These are phyloP conservation scores for Rhodosporidiobolus odoratus DNA, from an alignment of 768 basidiomycete species.

Conservation along the genomic window DNA sequence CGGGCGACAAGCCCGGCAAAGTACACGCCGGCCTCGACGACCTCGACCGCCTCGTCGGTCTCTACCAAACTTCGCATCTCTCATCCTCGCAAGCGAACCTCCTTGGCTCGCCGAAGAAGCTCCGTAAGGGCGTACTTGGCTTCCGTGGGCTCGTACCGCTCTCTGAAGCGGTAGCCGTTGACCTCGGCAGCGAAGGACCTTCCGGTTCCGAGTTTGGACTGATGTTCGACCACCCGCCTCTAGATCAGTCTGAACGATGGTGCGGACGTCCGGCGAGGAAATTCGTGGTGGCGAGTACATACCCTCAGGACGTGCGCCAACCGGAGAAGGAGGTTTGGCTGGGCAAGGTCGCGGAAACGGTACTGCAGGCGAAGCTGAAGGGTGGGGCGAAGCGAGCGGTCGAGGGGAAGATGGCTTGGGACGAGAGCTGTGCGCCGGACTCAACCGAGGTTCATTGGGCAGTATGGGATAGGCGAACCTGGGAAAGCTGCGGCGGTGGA, in stretches of 20 bases:
- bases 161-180: conserved; percentile 73
- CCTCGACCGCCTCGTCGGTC: conserved; percentile 60
- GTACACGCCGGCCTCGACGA: conserved; percentile 65
- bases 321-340: conserved; percentile 34
- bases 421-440: not conserved
- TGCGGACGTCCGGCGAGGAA: conserved; percentile 77
- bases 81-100: conserved; percentile 35
- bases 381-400: conserved; percentile 5
- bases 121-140: conserved; percentile 70
- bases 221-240: conserved; percentile 74
- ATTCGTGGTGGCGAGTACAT: conserved; percentile 55
- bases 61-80: conserved; percentile 34
- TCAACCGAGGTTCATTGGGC: conserved; percentile 18
- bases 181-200: conserved; percentile 49
- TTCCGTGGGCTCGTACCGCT: conserved; percentile 82
- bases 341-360: conserved; percentile 3
- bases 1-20: conserved; percentile 42
- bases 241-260: conserved; percentile 80
- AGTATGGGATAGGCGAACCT: conserved; percentile 15
- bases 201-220: conserved; percentile 65
- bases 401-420: not conserved
- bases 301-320: conserved; percentile 7
- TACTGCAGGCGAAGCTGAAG: conserved; percentile 7
- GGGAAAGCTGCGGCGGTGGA: not conserved
- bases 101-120: conserved; percentile 61